phyloP scores from a whole-genome alignment of 176 grass and related monocot genomes.

The Paspalum vaginatum region DNA sequence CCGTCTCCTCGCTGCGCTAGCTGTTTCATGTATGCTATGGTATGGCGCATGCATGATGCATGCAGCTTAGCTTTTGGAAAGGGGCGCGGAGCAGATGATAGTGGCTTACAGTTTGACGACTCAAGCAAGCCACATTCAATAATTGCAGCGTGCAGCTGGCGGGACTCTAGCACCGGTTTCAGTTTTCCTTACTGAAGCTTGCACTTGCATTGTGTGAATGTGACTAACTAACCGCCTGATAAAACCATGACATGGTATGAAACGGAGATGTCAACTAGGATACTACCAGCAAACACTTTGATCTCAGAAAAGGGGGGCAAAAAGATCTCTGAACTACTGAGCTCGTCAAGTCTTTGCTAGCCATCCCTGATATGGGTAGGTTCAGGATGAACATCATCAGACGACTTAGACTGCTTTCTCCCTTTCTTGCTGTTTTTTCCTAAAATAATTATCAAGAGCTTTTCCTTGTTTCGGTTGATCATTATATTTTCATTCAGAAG shows the following conservation, averaged over 20 bases:
- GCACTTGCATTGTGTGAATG: no score
- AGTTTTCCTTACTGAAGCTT: no score
- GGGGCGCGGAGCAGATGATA: not conserved
- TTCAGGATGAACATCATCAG: not conserved
- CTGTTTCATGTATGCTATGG: slow-evolving; percentile 5
- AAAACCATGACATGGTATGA: no score
- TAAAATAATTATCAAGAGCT: not conserved
- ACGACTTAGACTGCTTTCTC: not conserved
- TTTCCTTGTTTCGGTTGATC: not conserved
- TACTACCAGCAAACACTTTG: not conserved
- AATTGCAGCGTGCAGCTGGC: not conserved
- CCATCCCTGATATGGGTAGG: not conserved
- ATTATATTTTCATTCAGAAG: not conserved
- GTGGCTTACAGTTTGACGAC: slow-evolving; percentile 32
- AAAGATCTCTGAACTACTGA: not conserved
- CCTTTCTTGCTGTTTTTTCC: not conserved
- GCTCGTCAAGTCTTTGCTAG: not conserved
- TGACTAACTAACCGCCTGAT: no score
- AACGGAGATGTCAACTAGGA: not conserved
- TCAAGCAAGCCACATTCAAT: not conserved
- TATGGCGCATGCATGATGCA: not conserved
- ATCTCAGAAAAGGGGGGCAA: not conserved
- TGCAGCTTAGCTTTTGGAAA: slow-evolving; percentile 44
- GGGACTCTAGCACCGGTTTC: no score
- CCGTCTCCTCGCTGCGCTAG: slow-evolving; percentile 5